Base-by-base conservation (phyloP, 1,139 yeast genomes). In the Kodamaea fungicola region DNA sequence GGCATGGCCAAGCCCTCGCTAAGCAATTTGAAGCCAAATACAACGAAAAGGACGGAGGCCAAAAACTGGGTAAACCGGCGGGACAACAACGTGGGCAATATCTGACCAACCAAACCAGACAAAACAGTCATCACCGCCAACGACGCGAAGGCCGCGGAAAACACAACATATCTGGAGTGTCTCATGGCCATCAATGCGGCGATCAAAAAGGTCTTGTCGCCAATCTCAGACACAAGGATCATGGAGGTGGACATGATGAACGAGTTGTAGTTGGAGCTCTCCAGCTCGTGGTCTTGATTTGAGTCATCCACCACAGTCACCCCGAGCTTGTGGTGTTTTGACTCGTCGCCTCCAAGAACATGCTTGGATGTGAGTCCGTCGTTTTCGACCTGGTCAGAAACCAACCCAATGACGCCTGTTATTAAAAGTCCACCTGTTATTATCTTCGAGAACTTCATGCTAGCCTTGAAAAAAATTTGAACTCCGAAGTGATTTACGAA, bases 131-230 rank as follows among this genome's bases (percentile, higher is more conserved):
- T 92, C 33, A 92, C 64, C 5, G 78, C 88, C 51, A 92, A 72
- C 3, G 98, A 89, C n/a, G 83, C 59, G 47, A 88, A 86, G 2
- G 96, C 95, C 3, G 97, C 81, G 8, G 89, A 71, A 55, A 92
- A 90, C 12, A 92, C 98, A 33, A 88, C 73, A 50, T 77, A 52
- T 54, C 95, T 73, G 16, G 90, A 78, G 62, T 89, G 83, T 57
- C 87, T 84, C 98, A 94, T 92, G 26, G 98, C 96, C 97, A 92
- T 89, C 48, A 92, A 74, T 2, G 97, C 97, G 22, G 98, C 97
- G 50, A 94, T 89, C 49, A 92, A 74, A 56, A 92, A 92, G 0
- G 99, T 92, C 66, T 92, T 94, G 62, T 92, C 99, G 40, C 98
- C 98, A 43, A 94, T 82, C 61, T 92, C 99, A 22, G 96, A 86